phyloP scores from a whole-genome alignment of 305 asterid species.

The Stenogyne calaminthoides region DNA sequence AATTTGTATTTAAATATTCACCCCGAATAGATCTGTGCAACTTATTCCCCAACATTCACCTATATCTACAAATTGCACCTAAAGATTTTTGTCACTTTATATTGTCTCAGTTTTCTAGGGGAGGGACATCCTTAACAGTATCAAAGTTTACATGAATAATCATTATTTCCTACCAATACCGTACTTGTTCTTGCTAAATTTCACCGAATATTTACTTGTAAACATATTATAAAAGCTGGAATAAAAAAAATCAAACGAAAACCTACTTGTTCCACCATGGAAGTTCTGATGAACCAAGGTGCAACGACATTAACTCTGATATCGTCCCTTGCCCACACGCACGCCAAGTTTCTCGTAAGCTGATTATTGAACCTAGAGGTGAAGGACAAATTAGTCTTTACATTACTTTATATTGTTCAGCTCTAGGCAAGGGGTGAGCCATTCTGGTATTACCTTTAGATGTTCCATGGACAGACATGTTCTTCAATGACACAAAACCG shows the following conservation, averaged over 20 bases:
- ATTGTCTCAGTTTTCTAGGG: neutral
- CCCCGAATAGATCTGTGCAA: too few species aligned
- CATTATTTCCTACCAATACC: neutral
- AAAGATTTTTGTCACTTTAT: neutral
- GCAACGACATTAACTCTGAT: conserved; percentile 46
- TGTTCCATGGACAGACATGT: conserved; percentile 69
- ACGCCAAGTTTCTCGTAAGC: conserved; percentile 36
- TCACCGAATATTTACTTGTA: neutral
- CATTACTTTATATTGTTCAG: neutral
- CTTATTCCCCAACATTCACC: too few species aligned
- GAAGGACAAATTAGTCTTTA: neutral
- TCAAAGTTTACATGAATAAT: neutral
- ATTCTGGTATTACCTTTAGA: conserved; percentile 49
- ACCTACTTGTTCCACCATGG: conserved; percentile 71
- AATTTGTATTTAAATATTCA: too few species aligned
- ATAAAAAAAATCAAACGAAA: neutral
- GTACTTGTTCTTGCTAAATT: neutral
- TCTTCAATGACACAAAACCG: conserved; percentile 61
- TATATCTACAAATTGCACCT: neutral
- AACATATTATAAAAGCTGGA: neutral
- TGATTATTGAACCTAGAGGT: conserved; percentile 37
- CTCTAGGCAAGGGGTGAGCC: neutral
- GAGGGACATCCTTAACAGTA: neutral
- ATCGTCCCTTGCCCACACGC: conserved; percentile 30
- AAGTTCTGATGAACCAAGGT: conserved; percentile 70